Conservation (phyloP, 108 stramenopile genomes). For the Cyclostephanos tholiformis region DNA sequence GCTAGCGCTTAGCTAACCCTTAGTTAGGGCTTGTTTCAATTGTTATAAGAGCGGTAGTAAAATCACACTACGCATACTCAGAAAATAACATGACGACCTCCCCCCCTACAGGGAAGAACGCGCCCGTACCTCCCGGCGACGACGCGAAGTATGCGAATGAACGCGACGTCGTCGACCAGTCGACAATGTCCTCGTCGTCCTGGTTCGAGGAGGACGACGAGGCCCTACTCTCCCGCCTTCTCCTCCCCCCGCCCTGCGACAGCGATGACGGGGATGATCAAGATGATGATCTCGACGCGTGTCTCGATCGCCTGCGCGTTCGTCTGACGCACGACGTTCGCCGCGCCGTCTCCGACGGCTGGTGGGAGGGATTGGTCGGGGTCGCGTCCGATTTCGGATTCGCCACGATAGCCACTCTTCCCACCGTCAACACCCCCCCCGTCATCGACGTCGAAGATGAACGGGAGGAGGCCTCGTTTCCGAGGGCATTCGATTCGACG, state of each 20-base stretch:
- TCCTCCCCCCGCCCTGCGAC: neutral
- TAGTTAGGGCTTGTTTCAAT: too few species aligned
- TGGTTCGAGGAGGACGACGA: constrained; percentile 33
- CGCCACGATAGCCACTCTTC: neutral
- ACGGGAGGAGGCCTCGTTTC: neutral
- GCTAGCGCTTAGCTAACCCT: too few species aligned
- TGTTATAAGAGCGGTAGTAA: too few species aligned
- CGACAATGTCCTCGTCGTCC: neutral
- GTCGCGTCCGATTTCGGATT: constrained; percentile 18
- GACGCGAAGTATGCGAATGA: too few species aligned
- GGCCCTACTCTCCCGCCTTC: constrained; percentile 11
- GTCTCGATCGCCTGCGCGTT: constrained; percentile 4
- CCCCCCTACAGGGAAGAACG: too few species aligned
- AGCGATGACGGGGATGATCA: neutral
- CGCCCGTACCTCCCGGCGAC: too few species aligned
- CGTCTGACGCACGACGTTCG: constrained; percentile 11
- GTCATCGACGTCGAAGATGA: neutral
- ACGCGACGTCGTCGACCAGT: too few species aligned
- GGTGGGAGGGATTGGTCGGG: constrained; percentile 12
- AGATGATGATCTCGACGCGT: neutral
- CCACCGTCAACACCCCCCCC: neutral
- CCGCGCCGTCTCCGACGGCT: constrained; percentile 10
- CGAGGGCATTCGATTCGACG: constrained; percentile 54
- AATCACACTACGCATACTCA: too few species aligned
- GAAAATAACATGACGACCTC: too few species aligned